Evolutionary conservation across 805 yeast species (phyloP), one percentile per base, ranked within the genome.

Genomic region (Schizosaccharomyces cryophilus): DNA sequence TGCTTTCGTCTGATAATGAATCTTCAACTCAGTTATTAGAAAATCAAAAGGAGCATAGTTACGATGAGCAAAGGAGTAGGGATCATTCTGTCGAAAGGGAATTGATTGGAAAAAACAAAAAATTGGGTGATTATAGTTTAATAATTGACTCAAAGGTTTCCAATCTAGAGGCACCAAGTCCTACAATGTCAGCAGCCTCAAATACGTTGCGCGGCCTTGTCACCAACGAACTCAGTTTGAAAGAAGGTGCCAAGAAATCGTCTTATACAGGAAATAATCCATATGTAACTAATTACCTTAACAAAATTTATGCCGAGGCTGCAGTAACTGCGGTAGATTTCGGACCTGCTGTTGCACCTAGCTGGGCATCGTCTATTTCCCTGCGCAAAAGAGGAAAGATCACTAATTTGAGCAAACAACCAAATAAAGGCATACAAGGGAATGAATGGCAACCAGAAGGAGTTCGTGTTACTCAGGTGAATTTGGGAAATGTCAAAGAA

Each of bases 261-360:
- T 48, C 81, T 80, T 87, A 87, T 67, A 75, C 73, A 1, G 95
- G 95, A 0, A 71, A 73, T 30, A 83, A 84, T 66, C 82, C 82
- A 1, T 80, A 79, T 63, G 80, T 88, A 40, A 66, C 78, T 60
- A 75, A 77, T 54, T 83, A 78, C 66, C 73, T 88, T 60, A 72
- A 74, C 11, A 75, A 74, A 17, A 73, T 82, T 24, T 73, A 73
- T 21, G 75, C 82, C 61, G 81, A 78, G 47, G 85, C 87, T 0
- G 30, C 35, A 13, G 56, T 29, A 5, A 13, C 56, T 21, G 19
- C 30, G 35, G 35, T 51, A 13, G 35, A 51, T 15, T 17, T 51
- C 24, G 56, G 56, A 6, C 35, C 56, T 51, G 35, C 35, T 11
- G 56, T 51, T 24, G 19, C 56, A 11, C 35, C 56, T 5, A 21